These are phyloP conservation scores for Aaosphaeria pasadenensis DNA, from an alignment of 2,329 filamentous ascomycete species.

Conservation along the genomic window DNA sequence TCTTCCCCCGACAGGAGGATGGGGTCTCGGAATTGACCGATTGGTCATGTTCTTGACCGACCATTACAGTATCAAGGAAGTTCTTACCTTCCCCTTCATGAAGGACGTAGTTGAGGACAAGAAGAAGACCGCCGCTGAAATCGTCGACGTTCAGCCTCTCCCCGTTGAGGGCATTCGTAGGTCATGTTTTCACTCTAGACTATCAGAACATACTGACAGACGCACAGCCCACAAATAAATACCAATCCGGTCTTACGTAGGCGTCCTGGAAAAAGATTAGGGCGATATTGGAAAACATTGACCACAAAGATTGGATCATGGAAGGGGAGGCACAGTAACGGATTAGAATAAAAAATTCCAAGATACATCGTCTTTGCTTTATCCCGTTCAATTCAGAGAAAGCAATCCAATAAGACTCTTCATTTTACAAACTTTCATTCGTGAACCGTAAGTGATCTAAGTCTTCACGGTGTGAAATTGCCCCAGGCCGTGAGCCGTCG, in stretches of 20 bases:
- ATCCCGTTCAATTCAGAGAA: no score
- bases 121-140: constrained; percentile 58
- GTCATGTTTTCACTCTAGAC: not conserved
- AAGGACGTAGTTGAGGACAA: constrained; percentile 59
- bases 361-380: no score
- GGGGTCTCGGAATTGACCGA: constrained; percentile 94
- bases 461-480: no score
- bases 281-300: no score
- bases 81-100: constrained; percentile 96
- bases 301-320: no score
- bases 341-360: no score
- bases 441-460: no score
- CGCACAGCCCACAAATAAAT: constrained; percentile 1
- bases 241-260: not conserved
- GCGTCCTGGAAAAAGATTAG: no score
- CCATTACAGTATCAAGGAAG: constrained; percentile 95
- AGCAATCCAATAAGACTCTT: no score
- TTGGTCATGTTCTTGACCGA: constrained; percentile 95
- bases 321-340: no score
- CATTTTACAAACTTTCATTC: no score
- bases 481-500: no score
- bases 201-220: not conserved
- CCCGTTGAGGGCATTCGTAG: constrained; percentile 58
- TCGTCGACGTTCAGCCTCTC: constrained; percentile 57
- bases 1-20: constrained; percentile 90